phyloP scores from a whole-genome alignment of 2,329 filamentous ascomycete species.

The Fusarium ambrosium region DNA sequence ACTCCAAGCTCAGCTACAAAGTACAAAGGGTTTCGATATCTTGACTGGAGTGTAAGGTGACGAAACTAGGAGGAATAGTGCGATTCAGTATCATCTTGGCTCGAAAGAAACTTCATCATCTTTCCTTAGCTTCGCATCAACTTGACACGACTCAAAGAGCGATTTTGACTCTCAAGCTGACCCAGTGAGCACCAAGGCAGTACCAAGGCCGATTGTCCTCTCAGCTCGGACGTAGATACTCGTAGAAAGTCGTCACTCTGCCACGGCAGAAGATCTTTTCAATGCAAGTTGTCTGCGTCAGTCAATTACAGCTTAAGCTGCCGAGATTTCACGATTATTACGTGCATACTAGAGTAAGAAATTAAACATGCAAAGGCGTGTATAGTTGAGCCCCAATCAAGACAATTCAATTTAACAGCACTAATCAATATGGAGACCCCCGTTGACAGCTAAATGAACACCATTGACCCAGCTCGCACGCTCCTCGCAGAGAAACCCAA shows the following conservation, averaged over 20 bases:
- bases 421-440: slow-evolving; percentile 35
- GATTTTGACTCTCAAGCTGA: neutral
- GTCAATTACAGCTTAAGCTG: neutral
- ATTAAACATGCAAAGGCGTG: neutral
- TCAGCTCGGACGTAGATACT: neutral
- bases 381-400: neutral
- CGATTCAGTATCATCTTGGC: neutral
- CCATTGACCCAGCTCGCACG: slow-evolving; percentile 63
- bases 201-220: neutral
- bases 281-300: neutral
- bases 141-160: neutral
- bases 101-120: neutral
- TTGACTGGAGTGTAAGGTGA: neutral
- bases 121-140: neutral
- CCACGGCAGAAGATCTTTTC: too few relatives aligned
- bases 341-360: neutral
- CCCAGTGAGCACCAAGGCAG: neutral
- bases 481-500: slow-evolving; percentile 60
- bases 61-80: neutral
- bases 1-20: neutral
- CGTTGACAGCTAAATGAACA: slow-evolving; percentile 47
- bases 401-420: neutral
- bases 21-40: neutral
- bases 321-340: neutral
- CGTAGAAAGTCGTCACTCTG: neutral